Percentiles rank a stretch among this genome's conserved stretches.
Conservation (phyloP, 1,284 basidiomycete genomes). For the Puccinia triticina region DNA sequence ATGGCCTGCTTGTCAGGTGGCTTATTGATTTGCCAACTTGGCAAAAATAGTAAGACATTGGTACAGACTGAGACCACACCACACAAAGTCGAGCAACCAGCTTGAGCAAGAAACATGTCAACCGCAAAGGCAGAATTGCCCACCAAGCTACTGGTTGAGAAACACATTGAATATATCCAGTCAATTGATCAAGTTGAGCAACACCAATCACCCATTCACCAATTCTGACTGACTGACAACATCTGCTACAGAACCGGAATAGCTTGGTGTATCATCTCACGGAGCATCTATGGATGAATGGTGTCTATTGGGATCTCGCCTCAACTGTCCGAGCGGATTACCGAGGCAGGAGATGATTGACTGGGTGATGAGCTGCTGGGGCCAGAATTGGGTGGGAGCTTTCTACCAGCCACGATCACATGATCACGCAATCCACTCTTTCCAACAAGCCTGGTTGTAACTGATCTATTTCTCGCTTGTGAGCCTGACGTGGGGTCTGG, state of each 20-base stretch:
- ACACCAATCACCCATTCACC: background rate
- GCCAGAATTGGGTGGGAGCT: conserved; percentile 65
- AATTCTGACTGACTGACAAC: background rate
- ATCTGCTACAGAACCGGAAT: conserved; percentile 69
- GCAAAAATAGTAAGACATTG: too few species aligned
- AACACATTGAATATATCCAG: conserved; percentile 76
- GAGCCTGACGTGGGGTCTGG: too few species aligned
- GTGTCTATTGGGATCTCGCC: conserved; percentile 93
- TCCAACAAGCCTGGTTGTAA: background rate
- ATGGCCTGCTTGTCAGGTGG: too few species aligned
- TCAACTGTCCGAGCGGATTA: conserved; percentile 76
- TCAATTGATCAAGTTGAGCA: conserved; percentile 68
- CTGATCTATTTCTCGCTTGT: background rate
- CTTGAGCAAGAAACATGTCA: too few species aligned
- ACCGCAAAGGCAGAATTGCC: too few species aligned
- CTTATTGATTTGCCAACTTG: too few species aligned
- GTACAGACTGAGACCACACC: too few species aligned
- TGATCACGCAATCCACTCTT: background rate
- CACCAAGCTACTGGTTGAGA: conserved; percentile 60
- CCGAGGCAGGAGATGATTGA: conserved; percentile 79
- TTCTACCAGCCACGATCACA: background rate
- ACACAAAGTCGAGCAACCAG: too few species aligned
- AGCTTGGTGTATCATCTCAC: conserved; percentile 91
- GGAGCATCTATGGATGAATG: conserved; percentile 90
- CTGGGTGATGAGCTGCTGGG: conserved; percentile 90